phyloP scores from a whole-genome alignment of 2,329 filamentous ascomycete genomes.

The Bipolaris gigantea region DNA sequence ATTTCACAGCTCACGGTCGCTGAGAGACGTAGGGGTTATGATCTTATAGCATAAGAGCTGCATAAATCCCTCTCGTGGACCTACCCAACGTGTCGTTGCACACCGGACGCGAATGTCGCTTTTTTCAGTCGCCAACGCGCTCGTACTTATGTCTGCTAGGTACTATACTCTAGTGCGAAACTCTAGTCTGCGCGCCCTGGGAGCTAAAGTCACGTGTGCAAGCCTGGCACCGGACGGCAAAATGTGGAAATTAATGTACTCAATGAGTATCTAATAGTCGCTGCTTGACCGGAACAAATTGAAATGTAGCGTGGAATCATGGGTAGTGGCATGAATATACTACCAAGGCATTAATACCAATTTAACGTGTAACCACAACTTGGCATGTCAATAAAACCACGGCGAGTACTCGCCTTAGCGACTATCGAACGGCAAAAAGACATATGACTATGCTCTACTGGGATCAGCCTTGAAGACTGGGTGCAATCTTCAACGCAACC shows the following conservation, averaged over 20 bases:
- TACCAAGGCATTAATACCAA: background rate
- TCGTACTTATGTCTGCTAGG: no score
- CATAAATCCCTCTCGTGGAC: no score
- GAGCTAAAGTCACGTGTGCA: background rate
- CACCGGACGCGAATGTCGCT: no score
- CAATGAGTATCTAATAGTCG: background rate
- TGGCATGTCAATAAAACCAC: background rate
- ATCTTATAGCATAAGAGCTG: background rate
- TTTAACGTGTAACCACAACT: background rate
- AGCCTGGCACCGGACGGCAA: background rate
- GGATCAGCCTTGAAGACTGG: no score
- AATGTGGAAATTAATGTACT: background rate
- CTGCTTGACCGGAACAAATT: background rate
- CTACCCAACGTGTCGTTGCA: no score
- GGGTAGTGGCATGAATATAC: background rate
- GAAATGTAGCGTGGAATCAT: background rate
- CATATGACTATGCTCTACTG: background rate
- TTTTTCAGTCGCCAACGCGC: no score
- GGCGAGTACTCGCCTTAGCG: background rate
- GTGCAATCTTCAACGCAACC: no score
- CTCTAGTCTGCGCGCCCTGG: no score
- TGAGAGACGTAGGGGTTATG: background rate
- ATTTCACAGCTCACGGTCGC: background rate
- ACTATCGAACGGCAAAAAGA: background rate
- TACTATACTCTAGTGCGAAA: no score